A percentile compares a stretch with the other conserved stretches of the same genome.
Conservation (phyloP, 768 basidiomycete genomes). For the Sarcodon aspratus region DNA sequence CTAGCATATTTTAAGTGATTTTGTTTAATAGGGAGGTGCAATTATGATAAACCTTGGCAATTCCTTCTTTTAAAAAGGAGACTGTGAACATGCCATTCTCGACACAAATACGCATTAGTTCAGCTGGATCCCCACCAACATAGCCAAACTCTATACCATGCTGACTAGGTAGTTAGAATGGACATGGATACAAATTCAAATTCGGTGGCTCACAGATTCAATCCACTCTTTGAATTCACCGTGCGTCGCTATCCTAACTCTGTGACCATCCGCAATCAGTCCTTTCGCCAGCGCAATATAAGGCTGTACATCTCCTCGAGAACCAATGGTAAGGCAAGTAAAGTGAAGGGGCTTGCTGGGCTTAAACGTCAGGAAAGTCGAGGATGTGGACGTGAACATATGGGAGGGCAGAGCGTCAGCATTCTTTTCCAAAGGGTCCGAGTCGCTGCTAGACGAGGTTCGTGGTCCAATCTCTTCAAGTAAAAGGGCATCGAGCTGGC, state of each 20-base stretch:
- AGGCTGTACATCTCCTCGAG: conserved; percentile 94
- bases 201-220: conserved; percentile 56
- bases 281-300: conserved; percentile 95
- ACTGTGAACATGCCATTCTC: conserved; percentile 98
- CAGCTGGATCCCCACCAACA: conserved; percentile 95
- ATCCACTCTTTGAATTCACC: conserved; percentile 94
- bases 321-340: conserved; percentile 93
- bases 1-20: conserved; percentile 25
- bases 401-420: conserved; percentile 52
- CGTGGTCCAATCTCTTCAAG: conserved; percentile 59
- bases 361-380: conserved; percentile 95
- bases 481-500: conserved; percentile 63
- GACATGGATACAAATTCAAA: neutral
- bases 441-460: conserved; percentile 32
- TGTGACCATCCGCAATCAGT: conserved; percentile 81
- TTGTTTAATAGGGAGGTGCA: neutral
- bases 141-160: conserved; percentile 93
- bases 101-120: conserved; percentile 94
- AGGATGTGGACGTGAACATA: conserved; percentile 95
- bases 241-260: conserved; percentile 85
- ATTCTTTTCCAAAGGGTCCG: conserved; percentile 1
- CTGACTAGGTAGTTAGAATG: conserved; percentile 25
- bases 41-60: conserved; percentile 54
- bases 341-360: conserved; percentile 77
- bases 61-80: conserved; percentile 83